A percentile compares a stretch with the other conserved stretches of the same genome.
Conservation (phyloP, 1,284 basidiomycete species). For the Cronartium ribicola region DNA sequence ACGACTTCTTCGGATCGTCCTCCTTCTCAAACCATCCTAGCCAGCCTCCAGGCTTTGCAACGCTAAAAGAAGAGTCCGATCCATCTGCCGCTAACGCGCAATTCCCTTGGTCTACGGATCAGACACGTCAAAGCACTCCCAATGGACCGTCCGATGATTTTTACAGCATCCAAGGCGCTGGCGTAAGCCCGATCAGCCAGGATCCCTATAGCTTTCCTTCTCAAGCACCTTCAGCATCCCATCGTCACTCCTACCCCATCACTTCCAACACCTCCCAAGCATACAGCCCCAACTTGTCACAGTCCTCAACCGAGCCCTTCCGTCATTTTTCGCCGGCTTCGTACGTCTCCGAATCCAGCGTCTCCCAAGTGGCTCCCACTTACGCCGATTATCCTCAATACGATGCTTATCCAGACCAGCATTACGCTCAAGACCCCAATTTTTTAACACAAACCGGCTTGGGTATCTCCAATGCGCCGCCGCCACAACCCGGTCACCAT, state of each 20-base stretch:
- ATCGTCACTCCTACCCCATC: slow-evolving; percentile 8
- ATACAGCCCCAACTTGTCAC: background rate
- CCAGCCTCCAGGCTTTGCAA: background rate
- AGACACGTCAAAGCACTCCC: background rate
- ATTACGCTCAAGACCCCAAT: background rate
- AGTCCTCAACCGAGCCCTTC: background rate
- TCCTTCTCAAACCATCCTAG: slow-evolving; percentile 10
- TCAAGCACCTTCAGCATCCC: background rate
- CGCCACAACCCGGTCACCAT: slow-evolving; percentile 5
- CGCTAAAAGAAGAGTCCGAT: background rate
- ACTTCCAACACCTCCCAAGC: background rate
- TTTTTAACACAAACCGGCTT: slow-evolving; percentile 8
- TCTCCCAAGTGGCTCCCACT: background rate
- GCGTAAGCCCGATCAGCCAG: background rate
- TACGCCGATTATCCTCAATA: slow-evolving; percentile 1
- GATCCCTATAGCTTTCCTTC: background rate
- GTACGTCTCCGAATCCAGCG: background rate
- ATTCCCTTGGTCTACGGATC: background rate
- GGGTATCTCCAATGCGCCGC: slow-evolving; percentile 23
- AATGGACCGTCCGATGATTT: background rate
- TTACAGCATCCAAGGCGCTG: background rate
- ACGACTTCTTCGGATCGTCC: slow-evolving; percentile 35
- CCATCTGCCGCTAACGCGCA: background rate
- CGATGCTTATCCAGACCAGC: background rate
- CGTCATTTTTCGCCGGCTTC: background rate